Evolutionary conservation across 2,329 filamentous ascomycete genomes (phyloP).

Genomic region (Graphiopsis chlorocephala): DNA sequence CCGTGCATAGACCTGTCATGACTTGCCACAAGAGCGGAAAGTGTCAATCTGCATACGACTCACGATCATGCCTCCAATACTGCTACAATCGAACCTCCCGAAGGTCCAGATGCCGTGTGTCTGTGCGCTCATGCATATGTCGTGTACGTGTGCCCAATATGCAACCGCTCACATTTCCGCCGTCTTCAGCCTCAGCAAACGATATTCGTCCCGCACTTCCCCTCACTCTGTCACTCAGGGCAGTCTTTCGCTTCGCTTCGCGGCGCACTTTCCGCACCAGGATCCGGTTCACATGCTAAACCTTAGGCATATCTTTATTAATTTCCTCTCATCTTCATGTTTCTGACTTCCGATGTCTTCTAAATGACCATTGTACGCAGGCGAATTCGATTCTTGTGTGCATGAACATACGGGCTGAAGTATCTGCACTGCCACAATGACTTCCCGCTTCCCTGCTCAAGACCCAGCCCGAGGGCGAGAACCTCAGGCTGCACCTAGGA

Average conservation of each 20-base stretch:
- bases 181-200: neutral
- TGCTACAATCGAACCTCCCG: neutral
- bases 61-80: neutral
- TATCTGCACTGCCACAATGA: neutral
- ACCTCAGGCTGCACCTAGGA: neutral
- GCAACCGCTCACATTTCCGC: neutral
- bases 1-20: neutral
- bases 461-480: neutral
- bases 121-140: neutral
- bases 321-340: neutral
- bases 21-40: neutral
- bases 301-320: neutral
- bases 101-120: neutral
- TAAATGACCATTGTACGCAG: neutral
- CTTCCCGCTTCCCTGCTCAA: neutral
- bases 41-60: neutral
- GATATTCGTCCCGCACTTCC: slow-evolving; percentile 2
- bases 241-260: slow-evolving; percentile 3
- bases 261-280: neutral
- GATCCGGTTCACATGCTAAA: neutral
- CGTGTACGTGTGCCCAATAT: neutral
- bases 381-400: neutral
- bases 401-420: neutral
- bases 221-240: slow-evolving; percentile 3
- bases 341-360: neutral